Percentiles rank a stretch among this genome's conserved stretches.
These are phyloP conservation scores for Tieghemiomyces parasiticus DNA, from an alignment of 192 early-diverging fungal genomes.

Conservation along the genomic window DNA sequence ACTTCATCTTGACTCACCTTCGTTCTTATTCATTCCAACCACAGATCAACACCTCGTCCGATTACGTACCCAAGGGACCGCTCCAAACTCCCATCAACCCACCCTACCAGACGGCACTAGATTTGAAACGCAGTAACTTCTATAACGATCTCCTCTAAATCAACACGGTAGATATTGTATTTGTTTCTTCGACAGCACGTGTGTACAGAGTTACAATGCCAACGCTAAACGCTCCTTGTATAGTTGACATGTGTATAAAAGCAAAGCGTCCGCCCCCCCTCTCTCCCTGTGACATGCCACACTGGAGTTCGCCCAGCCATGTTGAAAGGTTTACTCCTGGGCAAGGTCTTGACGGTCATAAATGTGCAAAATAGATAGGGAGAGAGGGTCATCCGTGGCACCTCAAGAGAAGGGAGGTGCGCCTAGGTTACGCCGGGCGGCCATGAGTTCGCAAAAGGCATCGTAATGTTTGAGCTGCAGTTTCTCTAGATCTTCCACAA, in stretches of 20 bases:
- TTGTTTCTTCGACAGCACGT: no score
- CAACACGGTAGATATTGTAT: no score
- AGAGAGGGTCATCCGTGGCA: no score
- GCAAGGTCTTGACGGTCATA: no score
- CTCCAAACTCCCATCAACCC: conserved; percentile 77
- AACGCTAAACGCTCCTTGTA: no score
- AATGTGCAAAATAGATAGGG: no score
- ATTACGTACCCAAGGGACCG: conserved; percentile 43
- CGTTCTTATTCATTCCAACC: background rate
- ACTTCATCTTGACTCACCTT: background rate
- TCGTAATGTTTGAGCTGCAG: conserved; percentile 9
- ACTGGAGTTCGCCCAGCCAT: no score
- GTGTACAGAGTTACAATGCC: no score
- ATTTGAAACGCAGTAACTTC: conserved; percentile 56
- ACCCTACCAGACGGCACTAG: conserved; percentile 72
- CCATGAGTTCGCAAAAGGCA: conserved; percentile 9
- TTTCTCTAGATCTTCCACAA: conserved; percentile 3
- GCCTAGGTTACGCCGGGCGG: background rate
- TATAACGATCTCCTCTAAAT: conserved; percentile 33
- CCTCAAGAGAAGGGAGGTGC: conserved; percentile 3
- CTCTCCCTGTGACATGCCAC: no score
- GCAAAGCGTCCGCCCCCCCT: no score
- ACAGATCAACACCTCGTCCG: conserved; percentile 19
- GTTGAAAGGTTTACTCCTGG: no score
- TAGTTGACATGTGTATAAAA: no score